These are phyloP conservation scores for Dothideomycetes sp. DNA, from an alignment of 2,329 filamentous ascomycete species.

Conservation along the genomic window DNA sequence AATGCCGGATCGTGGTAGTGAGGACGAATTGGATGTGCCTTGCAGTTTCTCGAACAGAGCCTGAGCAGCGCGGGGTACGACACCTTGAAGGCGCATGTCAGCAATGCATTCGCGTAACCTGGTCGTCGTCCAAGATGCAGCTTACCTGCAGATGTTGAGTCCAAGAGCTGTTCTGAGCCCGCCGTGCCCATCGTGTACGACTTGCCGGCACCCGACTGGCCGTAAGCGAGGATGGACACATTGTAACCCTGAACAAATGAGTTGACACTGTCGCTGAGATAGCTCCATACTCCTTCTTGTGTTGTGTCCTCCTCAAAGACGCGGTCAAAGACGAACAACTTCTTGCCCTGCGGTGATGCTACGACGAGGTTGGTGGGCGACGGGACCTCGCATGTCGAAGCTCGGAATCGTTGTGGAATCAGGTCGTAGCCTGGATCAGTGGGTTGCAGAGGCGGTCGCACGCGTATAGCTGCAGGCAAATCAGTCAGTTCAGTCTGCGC, in stretches of 20 bases:
- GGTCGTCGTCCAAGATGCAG: background rate
- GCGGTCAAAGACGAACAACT: conserved; percentile 92
- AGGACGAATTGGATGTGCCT: conserved; percentile 49
- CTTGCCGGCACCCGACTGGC: conserved; percentile 94
- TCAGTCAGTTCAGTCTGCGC: background rate
- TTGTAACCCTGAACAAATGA: conserved; percentile 96
- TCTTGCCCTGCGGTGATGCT: conserved; percentile 83
- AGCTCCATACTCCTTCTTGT: conserved; percentile 91
- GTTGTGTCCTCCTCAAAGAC: conserved; percentile 76
- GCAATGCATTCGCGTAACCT: background rate
- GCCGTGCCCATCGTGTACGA: conserved; percentile 99
- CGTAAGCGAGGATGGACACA: conserved; percentile 92
- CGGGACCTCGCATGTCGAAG: conserved; percentile 81
- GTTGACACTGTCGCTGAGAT: conserved; percentile 77
- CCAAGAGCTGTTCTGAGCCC: conserved; percentile 53
- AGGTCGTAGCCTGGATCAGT: conserved; percentile 87
- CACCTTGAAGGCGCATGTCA: conserved; percentile 46
- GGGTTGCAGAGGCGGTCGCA: conserved; percentile 74
- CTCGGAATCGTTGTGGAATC: conserved; percentile 90
- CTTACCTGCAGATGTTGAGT: conserved; percentile 19
- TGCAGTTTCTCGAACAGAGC: conserved; percentile 83
- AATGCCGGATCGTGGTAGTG: conserved; percentile 56
- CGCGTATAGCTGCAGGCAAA: conserved; percentile 62
- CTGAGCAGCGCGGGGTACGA: conserved; percentile 84
- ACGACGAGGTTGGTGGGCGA: conserved; percentile 77